A percentile compares a stretch with the other conserved stretches of the same genome.
Conservation (phyloP, 2,329 filamentous ascomycete genomes). For the Plenodomus biglobosus region DNA sequence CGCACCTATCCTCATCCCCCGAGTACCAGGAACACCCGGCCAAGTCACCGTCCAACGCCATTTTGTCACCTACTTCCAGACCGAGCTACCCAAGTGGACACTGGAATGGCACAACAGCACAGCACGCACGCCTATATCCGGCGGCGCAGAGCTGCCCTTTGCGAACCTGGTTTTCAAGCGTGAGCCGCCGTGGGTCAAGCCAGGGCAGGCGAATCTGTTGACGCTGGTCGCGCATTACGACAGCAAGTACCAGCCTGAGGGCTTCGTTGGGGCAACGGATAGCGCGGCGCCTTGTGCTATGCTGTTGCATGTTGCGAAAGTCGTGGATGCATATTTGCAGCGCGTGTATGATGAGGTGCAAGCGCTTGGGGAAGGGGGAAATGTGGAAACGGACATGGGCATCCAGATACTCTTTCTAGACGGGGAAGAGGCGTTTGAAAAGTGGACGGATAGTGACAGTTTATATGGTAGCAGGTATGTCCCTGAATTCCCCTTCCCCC, state of each 20-base stretch:
- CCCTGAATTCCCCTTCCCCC: not conserved
- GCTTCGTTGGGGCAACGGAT: slow-evolving; percentile 92
- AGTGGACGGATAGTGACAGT: slow-evolving; percentile 79
- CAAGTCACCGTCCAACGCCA: slow-evolving; percentile 73
- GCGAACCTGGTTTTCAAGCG: slow-evolving; percentile 81
- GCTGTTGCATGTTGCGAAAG: slow-evolving; percentile 81
- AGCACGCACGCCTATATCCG: slow-evolving; percentile 74
- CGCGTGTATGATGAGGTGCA: slow-evolving; percentile 78
- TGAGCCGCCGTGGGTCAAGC: slow-evolving; percentile 78
- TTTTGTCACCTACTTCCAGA: slow-evolving; percentile 78
- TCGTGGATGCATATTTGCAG: slow-evolving; percentile 76
- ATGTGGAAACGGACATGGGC: slow-evolving; percentile 73
- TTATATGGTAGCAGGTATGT: slow-evolving; percentile 80
- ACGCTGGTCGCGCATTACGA: slow-evolving; percentile 95
- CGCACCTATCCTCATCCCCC: slow-evolving; percentile 81
- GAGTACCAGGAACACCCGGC: slow-evolving; percentile 84
- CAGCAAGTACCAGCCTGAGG: slow-evolving; percentile 73
- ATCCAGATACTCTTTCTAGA: slow-evolving; percentile 89
- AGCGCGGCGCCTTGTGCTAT: slow-evolving; percentile 94
- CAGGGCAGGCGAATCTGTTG: slow-evolving; percentile 75
- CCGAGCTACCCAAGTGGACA: slow-evolving; percentile 74
- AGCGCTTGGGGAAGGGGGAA: slow-evolving; percentile 53
- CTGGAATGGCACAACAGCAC: slow-evolving; percentile 90
- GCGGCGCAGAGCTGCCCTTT: slow-evolving; percentile 73
- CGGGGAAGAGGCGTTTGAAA: slow-evolving; percentile 87